A percentile compares a stretch with the other conserved stretches of the same genome.
phyloP scores from a whole-genome alignment of 352 stramenopile species.

The Thalassiosira hispida region DNA sequence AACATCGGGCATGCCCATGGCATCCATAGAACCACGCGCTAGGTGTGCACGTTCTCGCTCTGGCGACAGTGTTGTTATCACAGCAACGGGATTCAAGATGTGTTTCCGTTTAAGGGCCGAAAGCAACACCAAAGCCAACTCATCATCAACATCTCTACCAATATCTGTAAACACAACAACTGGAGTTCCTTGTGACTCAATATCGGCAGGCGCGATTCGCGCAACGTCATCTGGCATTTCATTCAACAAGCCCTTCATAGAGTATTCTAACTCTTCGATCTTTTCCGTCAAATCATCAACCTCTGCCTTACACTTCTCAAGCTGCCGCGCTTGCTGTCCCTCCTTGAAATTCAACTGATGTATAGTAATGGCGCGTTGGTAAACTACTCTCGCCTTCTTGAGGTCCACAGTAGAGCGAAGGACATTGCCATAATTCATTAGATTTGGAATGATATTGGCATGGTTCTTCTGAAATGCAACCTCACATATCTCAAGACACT shows the following conservation, averaged over 20 bases:
- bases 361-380: constrained; percentile 58
- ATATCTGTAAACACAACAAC: constrained; percentile 68
- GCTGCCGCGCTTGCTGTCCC: constrained; percentile 54
- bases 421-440: constrained; percentile 69
- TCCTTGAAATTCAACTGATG: constrained; percentile 67
- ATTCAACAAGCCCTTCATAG: constrained; percentile 5
- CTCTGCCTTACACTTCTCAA: constrained; percentile 57
- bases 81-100: constrained; percentile 62
- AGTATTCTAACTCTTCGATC: constrained; percentile 39
- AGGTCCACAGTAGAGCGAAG: constrained; percentile 50
- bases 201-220: constrained; percentile 36
- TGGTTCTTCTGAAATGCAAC: constrained; percentile 62
- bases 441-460: constrained; percentile 70
- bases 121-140: constrained; percentile 58
- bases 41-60: constrained; percentile 50
- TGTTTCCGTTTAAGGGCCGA: constrained; percentile 51
- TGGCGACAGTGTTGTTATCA: constrained; percentile 57
- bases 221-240: constrained; percentile 14
- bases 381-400: constrained; percentile 47
- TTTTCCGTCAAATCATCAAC: constrained; percentile 53
- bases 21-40: constrained; percentile 57
- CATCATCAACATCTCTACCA: constrained; percentile 66
- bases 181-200: constrained; percentile 54
- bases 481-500: constrained; percentile 66
- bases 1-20: constrained; percentile 65